These are phyloP conservation scores for Colletotrichum viniferum DNA, from an alignment of 2,329 filamentous ascomycete genomes.

Conservation along the genomic window DNA sequence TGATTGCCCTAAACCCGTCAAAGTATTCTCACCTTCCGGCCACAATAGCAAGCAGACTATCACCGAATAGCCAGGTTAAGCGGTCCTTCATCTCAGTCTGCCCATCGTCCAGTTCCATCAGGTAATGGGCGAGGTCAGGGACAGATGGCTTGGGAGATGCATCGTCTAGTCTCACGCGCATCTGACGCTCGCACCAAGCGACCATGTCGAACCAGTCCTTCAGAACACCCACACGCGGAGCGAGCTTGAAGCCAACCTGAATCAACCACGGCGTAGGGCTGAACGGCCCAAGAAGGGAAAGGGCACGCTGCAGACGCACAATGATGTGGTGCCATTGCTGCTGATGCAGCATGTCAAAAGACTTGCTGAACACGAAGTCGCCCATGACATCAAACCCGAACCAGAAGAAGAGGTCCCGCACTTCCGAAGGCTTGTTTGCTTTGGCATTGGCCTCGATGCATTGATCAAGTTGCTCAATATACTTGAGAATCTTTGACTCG, in stretches of 20 bases:
- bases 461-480: conserved; percentile 23
- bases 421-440: conserved; percentile 9
- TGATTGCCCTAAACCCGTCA: not conserved
- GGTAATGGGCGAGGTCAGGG: conserved; percentile 13
- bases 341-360: conserved; percentile 36
- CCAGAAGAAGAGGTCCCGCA: conserved; percentile 30
- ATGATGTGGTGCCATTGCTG: conserved; percentile 31
- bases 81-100: conserved; percentile 7
- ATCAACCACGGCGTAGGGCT: conserved; percentile 31
- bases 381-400: conserved; percentile 39
- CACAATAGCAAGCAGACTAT: conserved; percentile 25
- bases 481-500: conserved; percentile 21
- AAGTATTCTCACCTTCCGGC: conserved; percentile 22
- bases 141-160: conserved; percentile 3
- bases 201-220: conserved; percentile 27
- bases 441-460: conserved; percentile 23
- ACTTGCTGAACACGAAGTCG: conserved; percentile 37
- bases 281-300: conserved; percentile 32
- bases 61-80: conserved; percentile 16
- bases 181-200: conserved; percentile 26
- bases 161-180: conserved; percentile 13
- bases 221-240: conserved; percentile 18
- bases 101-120: conserved; percentile 14
- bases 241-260: conserved; percentile 25
- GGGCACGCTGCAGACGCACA: conserved; percentile 26